phyloP scores from a whole-genome alignment of 2,329 filamentous ascomycete genomes.

The Phialemoniopsis sp. region DNA sequence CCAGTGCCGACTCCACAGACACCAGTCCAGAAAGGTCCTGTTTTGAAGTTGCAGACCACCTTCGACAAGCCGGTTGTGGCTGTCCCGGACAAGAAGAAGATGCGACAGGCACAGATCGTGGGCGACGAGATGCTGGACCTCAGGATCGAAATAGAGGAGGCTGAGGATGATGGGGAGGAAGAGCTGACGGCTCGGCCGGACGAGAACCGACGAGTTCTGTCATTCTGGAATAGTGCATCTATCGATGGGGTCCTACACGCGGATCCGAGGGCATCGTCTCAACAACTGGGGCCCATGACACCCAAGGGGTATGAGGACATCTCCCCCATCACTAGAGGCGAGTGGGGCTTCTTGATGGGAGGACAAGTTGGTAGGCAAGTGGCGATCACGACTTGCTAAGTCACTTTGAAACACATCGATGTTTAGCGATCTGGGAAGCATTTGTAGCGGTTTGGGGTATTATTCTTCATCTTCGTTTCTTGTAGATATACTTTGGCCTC shows the following conservation, averaged over 20 bases:
- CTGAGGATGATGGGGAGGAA: constrained; percentile 18
- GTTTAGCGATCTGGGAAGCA: constrained; percentile 2
- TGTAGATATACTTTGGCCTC: background rate
- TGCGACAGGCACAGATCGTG: background rate
- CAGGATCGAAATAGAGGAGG: background rate
- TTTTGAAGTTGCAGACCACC: constrained; percentile 38
- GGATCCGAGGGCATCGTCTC: constrained; percentile 3
- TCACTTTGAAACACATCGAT: background rate
- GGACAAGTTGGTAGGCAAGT: constrained; percentile 41
- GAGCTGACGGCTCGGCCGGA: constrained; percentile 31
- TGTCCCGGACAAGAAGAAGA: constrained; percentile 4
- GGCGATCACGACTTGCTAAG: constrained; percentile 47
- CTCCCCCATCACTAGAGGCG: constrained; percentile 56
- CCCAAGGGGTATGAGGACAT: constrained; percentile 59
- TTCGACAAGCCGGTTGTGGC: constrained; percentile 21
- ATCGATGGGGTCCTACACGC: constrained; percentile 38
- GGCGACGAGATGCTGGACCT: background rate
- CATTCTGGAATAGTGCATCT: constrained; percentile 23
- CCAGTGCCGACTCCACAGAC: constrained; percentile 1
- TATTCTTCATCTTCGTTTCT: constrained; percentile 4
- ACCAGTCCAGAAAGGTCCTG: constrained; percentile 19
- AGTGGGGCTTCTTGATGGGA: constrained; percentile 59
- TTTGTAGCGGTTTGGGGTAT: too few species aligned
- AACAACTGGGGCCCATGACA: constrained; percentile 43
- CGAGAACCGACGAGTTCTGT: constrained; percentile 5